Conservation (phyloP, 305 asterid species). For the Solanum hybrid region DNA sequence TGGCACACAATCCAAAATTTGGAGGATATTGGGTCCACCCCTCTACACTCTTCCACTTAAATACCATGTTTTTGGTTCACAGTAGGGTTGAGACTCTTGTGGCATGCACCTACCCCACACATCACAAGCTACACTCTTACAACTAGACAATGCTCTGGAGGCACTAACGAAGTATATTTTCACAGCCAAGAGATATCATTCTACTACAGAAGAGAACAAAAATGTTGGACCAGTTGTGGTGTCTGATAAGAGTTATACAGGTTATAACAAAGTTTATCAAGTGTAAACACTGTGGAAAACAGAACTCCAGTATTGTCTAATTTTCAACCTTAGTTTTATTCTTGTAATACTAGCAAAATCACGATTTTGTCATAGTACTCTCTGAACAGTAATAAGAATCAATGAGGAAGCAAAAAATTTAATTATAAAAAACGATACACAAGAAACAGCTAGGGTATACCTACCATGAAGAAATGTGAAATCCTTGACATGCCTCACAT, state of each 20-base stretch:
- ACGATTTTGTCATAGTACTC: background rate
- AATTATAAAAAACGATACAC: background rate
- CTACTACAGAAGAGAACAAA: background rate
- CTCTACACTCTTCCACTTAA: background rate
- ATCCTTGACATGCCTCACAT: constrained; percentile 90
- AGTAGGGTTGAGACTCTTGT: background rate
- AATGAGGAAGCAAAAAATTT: background rate
- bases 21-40: background rate
- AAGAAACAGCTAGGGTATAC: constrained; percentile 10
- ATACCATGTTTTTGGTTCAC: background rate
- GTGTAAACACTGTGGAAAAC: background rate
- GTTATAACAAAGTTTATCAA: background rate
- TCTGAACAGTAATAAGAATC: background rate
- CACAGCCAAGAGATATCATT: background rate
- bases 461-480: constrained; percentile 78
- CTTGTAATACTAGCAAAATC: background rate
- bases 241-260: background rate
- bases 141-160: background rate
- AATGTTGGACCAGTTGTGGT: background rate
- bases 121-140: background rate
- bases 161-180: background rate
- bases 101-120: background rate
- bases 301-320: background rate
- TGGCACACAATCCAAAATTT: background rate
- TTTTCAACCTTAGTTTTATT: background rate